phyloP scores from a whole-genome alignment of 768 basidiomycete species.

The Strobilomyces dryophilus region DNA sequence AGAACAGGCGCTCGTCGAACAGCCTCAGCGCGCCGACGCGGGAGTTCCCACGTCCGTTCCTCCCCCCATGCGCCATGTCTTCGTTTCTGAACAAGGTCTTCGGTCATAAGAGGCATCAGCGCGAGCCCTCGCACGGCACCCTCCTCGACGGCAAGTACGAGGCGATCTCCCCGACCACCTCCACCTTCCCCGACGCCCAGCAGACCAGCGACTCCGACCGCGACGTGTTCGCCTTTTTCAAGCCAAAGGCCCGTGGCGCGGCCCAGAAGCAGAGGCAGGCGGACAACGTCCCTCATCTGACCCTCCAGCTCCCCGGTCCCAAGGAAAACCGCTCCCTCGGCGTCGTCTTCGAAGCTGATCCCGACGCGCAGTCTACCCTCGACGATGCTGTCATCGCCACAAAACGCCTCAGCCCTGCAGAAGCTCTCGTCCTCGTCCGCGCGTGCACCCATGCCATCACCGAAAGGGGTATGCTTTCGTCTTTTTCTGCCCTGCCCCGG shows the following conservation, averaged over 20 bases:
- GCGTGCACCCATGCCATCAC: constrained; percentile 66
- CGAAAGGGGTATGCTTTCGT: constrained; percentile 49
- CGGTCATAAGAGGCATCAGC: constrained; percentile 64
- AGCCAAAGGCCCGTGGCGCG: constrained; percentile 39
- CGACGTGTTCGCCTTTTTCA: constrained; percentile 50
- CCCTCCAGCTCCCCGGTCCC: constrained; percentile 55
- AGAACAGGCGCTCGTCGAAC: constrained; percentile 25
- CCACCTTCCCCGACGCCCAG: constrained; percentile 15
- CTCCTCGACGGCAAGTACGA: constrained; percentile 76
- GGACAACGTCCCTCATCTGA: constrained; percentile 48
- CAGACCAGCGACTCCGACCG: constrained; percentile 37
- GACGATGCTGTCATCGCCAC: constrained; percentile 54
- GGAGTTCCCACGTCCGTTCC: constrained; percentile 13
- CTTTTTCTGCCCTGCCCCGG: constrained; percentile 5
- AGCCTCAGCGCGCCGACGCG: constrained; percentile 13
- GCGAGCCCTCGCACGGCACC: constrained; percentile 37
- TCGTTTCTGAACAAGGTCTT: constrained; percentile 78
- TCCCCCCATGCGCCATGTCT: constrained; percentile 41
- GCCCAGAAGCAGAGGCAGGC: constrained; percentile 34
- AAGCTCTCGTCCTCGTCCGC: constrained; percentile 60
- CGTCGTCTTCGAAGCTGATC: constrained; percentile 58
- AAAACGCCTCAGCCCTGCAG: constrained; percentile 54
- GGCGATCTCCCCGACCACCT: constrained; percentile 44
- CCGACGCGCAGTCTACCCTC: constrained; percentile 43
- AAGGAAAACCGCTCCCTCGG: constrained; percentile 51